These are phyloP conservation scores for Wickerhamiella qilinensis DNA, from an alignment of 805 yeast species.

Conservation along the genomic window DNA sequence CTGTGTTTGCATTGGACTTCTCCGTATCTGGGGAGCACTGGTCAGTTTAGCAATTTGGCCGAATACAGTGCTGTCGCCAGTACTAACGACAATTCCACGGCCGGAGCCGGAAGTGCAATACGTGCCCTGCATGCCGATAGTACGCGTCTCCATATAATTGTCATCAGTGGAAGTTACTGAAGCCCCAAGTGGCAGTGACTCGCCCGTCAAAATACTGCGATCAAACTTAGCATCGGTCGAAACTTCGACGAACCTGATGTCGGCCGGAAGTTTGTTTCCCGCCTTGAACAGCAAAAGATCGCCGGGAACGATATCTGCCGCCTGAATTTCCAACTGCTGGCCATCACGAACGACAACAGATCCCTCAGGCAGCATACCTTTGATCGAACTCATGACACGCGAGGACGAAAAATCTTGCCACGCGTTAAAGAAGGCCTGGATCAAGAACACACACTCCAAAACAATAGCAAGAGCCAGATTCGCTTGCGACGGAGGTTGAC, in stretches of 20 bases:
- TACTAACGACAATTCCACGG: constrained; percentile 78
- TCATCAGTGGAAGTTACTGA: constrained; percentile 23
- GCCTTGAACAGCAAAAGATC: constrained; percentile 67
- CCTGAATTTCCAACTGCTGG: constrained; percentile 56
- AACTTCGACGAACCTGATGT: constrained; percentile 64
- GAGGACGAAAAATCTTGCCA: constrained; percentile 33
- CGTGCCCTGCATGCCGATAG: constrained; percentile 89
- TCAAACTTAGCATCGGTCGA: constrained; percentile 76
- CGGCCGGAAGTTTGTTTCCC: constrained; percentile 79
- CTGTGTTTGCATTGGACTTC: constrained; percentile 30
- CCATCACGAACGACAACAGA: constrained; percentile 56
- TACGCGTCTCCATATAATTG: constrained; percentile 42
- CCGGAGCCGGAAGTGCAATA: constrained; percentile 91
- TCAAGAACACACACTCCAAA: constrained; percentile 25
- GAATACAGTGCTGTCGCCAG: constrained; percentile 75
- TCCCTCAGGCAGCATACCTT: constrained; percentile 28
- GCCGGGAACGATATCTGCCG: constrained; percentile 68
- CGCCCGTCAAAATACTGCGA: constrained; percentile 79
- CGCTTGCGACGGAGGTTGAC: constrained; percentile 30
- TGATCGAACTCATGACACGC: constrained; percentile 33
- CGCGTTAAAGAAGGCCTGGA: constrained; percentile 31
- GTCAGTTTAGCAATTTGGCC: constrained; percentile 90
- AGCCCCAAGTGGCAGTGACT: constrained; percentile 56
- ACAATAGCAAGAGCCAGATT: constrained; percentile 30
- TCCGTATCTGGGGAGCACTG: constrained; percentile 88